Conservation (phyloP, 2,329 filamentous ascomycete genomes). For the Pyricularia grisea region DNA sequence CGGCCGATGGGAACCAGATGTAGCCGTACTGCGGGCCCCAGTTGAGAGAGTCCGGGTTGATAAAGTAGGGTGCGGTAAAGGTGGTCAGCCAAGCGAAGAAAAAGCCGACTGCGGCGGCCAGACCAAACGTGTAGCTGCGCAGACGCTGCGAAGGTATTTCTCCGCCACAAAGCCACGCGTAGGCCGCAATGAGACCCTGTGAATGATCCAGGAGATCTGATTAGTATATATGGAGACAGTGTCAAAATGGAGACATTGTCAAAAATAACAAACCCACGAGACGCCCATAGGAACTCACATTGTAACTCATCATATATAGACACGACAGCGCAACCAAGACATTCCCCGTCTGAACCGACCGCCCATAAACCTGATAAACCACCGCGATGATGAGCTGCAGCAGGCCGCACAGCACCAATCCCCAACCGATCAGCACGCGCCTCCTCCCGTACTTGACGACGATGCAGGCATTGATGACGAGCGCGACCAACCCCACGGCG, state of each 20-base stretch:
- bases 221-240: neutral
- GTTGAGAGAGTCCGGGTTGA: constrained; percentile 27
- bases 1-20: constrained; percentile 29
- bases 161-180: constrained; percentile 28
- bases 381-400: constrained; percentile 41
- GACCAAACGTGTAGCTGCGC: constrained; percentile 26
- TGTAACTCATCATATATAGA: constrained; percentile 39
- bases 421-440: constrained; percentile 35
- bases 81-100: constrained; percentile 28
- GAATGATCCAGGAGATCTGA: neutral
- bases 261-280: neutral
- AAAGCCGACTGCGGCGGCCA: constrained; percentile 28
- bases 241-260: neutral
- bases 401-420: constrained; percentile 35
- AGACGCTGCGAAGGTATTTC: constrained; percentile 29
- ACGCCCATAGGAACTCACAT: constrained; percentile 18
- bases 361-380: constrained; percentile 28
- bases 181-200: constrained; percentile 15
- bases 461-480: constrained; percentile 36
- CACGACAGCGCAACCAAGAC: constrained; percentile 36
- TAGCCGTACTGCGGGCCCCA: constrained; percentile 27
- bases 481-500: constrained; percentile 36
- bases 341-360: constrained; percentile 24
- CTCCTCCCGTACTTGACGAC: constrained; percentile 38
- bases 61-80: constrained; percentile 31